These are phyloP conservation scores for Paramecium sonneborni DNA, from an alignment of 73 alveolate species.

Conservation along the genomic window DNA sequence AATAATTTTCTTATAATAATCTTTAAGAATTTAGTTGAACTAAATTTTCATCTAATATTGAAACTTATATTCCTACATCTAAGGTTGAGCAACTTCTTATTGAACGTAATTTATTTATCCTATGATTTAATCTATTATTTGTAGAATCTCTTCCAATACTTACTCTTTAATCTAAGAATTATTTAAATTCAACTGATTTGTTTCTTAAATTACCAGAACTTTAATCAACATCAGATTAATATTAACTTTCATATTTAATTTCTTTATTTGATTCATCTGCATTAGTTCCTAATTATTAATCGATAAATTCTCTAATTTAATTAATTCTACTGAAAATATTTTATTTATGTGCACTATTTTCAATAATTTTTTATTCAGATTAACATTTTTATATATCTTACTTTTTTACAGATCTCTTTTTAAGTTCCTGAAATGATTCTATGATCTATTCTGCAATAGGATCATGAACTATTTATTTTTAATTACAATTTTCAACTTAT, in stretches of 20 bases:
- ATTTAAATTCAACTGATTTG: constrained; percentile 37
- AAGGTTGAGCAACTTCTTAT: background rate
- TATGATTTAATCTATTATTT: background rate
- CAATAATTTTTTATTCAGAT: constrained; percentile 10
- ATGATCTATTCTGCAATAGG: constrained; percentile 7
- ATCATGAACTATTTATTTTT: background rate
- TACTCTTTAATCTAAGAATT: background rate
- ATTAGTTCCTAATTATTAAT: background rate
- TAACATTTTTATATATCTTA: background rate
- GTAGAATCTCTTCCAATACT: background rate
- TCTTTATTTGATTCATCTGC: background rate
- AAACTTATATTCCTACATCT: constrained; percentile 51
- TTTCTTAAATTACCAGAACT: constrained; percentile 24
- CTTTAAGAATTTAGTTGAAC: background rate
- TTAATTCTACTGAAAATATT: background rate
- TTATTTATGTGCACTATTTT: constrained; percentile 34
- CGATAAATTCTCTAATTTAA: constrained; percentile 22
- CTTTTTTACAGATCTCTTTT: background rate
- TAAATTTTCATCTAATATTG: background rate
- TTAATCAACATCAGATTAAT: background rate
- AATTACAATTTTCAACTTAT: background rate
- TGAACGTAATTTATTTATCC: background rate
- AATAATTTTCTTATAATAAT: background rate
- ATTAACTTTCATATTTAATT: constrained; percentile 29
- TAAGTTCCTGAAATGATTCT: constrained; percentile 21